These are phyloP conservation scores for Torulaspora pretoriensis DNA, from an alignment of 1,139 yeast genomes.

Conservation along the genomic window DNA sequence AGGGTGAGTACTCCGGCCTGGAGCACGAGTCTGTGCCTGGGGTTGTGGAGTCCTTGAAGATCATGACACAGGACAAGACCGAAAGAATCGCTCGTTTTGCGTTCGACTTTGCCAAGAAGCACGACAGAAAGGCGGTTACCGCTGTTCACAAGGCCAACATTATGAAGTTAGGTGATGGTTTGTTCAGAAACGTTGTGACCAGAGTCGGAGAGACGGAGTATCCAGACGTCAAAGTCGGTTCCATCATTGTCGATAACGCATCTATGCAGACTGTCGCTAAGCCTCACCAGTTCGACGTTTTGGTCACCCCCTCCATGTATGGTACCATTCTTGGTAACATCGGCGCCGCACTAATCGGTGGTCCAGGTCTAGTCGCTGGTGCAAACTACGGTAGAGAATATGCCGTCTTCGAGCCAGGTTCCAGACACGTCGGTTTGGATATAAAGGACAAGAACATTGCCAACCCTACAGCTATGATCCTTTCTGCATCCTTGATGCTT, in stretches of 20 bases:
- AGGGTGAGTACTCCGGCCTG: constrained; percentile 97
- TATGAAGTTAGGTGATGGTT: constrained; percentile 98
- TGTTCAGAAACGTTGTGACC: constrained; percentile 91
- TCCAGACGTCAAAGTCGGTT: constrained; percentile 78
- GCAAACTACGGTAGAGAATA: constrained; percentile 97
- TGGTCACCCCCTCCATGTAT: constrained; percentile 96
- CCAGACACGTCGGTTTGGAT: constrained; percentile 98
- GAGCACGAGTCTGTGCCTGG: constrained; percentile 98
- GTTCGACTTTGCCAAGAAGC: constrained; percentile 88
- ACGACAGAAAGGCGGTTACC: constrained; percentile 87
- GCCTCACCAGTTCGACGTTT: constrained; percentile 96
- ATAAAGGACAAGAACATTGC: constrained; percentile 92
- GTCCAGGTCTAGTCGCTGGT: constrained; percentile 98
- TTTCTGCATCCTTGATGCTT: constrained; percentile 84
- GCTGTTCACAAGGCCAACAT: constrained; percentile 99
- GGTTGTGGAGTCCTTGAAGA: constrained; percentile 93
- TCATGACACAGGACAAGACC: constrained; percentile 89
- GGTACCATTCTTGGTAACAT: constrained; percentile 96
- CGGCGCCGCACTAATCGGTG: constrained; percentile 98
- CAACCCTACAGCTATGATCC: constrained; percentile 96
- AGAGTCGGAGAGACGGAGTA: constrained; percentile 81
- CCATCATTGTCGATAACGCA: constrained; percentile 97
- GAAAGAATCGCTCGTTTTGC: constrained; percentile 98
- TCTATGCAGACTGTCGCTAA: constrained; percentile 98
- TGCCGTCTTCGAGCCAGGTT: constrained; percentile 98